A percentile compares a stretch with the other conserved stretches of the same genome.
Evolutionary conservation across 495 filamentous ascomycete species (phyloP).

Genomic region (Baudoinia panamericana): DNA sequence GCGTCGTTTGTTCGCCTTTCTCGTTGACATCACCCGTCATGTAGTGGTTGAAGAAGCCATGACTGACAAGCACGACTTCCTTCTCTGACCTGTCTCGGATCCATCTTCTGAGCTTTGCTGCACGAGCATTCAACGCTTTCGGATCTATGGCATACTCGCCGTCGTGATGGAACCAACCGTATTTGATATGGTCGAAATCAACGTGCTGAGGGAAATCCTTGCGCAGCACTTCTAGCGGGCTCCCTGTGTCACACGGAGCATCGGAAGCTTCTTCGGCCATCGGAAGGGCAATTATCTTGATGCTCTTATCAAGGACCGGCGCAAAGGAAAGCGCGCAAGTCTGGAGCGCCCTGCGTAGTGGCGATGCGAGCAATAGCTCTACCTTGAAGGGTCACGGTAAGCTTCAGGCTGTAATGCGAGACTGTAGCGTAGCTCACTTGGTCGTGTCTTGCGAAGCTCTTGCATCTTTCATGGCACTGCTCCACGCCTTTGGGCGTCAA

Average conservation of each 20-base stretch:
- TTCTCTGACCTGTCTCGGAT: constrained; percentile 13
- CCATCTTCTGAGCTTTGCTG: constrained; percentile 11
- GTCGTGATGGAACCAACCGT: constrained; percentile 15
- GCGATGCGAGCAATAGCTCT: constrained; percentile 16
- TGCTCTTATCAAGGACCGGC: constrained; percentile 7
- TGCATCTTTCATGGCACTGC: constrained; percentile 12
- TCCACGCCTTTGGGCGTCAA: constrained; percentile 13
- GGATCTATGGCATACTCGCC: constrained; percentile 16
- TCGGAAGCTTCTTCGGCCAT: constrained; percentile 15
- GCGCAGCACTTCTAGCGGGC: constrained; percentile 3
- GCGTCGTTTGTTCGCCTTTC: constrained; percentile 14
- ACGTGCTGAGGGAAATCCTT: constrained; percentile 10
- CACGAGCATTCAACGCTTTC: constrained; percentile 1
- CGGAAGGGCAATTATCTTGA: constrained; percentile 13
- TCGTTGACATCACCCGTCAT: constrained; percentile 13
- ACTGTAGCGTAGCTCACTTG: constrained; percentile 1
- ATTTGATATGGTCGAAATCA: constrained; percentile 11
- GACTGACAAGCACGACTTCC: constrained; percentile 15
- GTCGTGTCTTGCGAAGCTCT: constrained; percentile 10
- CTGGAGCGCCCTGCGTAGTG: constrained; percentile 10
- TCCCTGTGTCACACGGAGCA: constrained; percentile 15
- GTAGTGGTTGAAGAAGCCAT: constrained; percentile 17
- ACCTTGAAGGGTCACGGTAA: neutral
- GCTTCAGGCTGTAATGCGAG: neutral
- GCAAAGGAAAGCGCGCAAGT: constrained; percentile 13